phyloP scores from a whole-genome alignment of 2,329 filamentous ascomycete species.

The Nemania sp. region DNA sequence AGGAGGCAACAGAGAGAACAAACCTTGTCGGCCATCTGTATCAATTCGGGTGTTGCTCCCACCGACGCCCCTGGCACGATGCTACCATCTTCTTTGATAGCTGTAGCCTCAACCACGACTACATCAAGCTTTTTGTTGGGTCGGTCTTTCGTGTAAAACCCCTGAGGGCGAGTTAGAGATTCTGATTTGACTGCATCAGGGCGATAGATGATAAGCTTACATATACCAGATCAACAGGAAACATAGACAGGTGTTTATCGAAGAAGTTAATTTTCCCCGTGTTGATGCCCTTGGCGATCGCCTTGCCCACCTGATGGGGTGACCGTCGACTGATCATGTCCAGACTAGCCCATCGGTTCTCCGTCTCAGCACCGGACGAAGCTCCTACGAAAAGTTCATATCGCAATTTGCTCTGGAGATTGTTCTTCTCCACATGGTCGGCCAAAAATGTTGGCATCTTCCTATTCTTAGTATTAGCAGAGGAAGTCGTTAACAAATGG shows the following conservation, averaged over 20 bases:
- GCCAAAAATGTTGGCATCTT: constrained; percentile 83
- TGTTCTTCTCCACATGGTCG: constrained; percentile 87
- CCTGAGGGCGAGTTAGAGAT: constrained; percentile 46
- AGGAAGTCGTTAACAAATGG: no score
- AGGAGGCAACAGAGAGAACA: not conserved
- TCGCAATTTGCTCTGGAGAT: constrained; percentile 78
- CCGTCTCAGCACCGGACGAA: constrained; percentile 86
- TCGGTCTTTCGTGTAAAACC: constrained; percentile 82
- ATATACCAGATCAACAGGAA: constrained; percentile 83
- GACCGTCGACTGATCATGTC: constrained; percentile 88
- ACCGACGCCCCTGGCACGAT: constrained; percentile 87
- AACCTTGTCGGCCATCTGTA: constrained; percentile 88
- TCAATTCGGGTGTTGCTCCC: constrained; percentile 80
- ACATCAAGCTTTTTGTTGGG: constrained; percentile 76
- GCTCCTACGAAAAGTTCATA: constrained; percentile 89
- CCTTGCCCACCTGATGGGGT: constrained; percentile 88
- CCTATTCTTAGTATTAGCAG: no score
- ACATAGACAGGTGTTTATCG: constrained; percentile 93
- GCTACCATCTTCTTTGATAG: constrained; percentile 85
- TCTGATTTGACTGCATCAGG: not conserved
- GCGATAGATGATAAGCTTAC: constrained; percentile 45
- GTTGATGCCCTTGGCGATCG: constrained; percentile 89
- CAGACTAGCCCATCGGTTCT: constrained; percentile 85
- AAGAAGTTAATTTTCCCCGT: constrained; percentile 88
- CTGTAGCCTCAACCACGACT: constrained; percentile 81